Base-by-base conservation (phyloP, 1,284 basidiomycete genomes). In the Melampsora larici-populina region DNA sequence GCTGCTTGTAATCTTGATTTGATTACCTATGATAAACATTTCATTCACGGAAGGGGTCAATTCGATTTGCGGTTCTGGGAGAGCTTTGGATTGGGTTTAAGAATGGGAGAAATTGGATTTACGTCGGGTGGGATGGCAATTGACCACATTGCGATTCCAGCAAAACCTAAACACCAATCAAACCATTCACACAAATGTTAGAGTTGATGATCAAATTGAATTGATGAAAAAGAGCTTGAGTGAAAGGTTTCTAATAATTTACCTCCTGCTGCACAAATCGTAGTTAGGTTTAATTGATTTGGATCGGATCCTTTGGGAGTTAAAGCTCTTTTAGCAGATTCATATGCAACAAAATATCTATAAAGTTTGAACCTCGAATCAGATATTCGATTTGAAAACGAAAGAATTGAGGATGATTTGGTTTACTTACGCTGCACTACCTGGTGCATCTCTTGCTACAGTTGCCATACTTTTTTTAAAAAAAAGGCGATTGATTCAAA, bases 1-100 rank as follows among this genome's bases (percentile, higher is more conserved):
- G 97, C 96, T n/a, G 93, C 94, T 85, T 99, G 97, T 70, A 98
- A 87, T 79, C 97, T 89, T 55, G 94, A 97, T 88, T 99, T 99
- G 83, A 99, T 86, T 40, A 70, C 76, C 76, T 78, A 33, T 51
- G 3, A 7, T 26, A 55, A 55, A 55, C 7, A 18, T 51, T n/a
- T 51, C 15, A 55, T 55, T 18, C 7, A 13, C 17, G 51, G 21
- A 55, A 29, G 0, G n/a, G 4, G 13, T 58, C 40, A 58, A 29
- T 24, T n/a, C 29, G n/a, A n/a, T n/a, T n/a, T n/a, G n/a, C n/a
- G n/a, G n/a, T n/a, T n/a, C n/a, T n/a, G n/a, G n/a, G n/a, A n/a
- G n/a, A n/a, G n/a, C n/a, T n/a, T n/a, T n/a, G n/a, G n/a, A n/a
- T n/a, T n/a, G 1, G 18, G 17, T 9, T 58, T 24, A 0, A 24